Evolutionary conservation across 1,284 basidiomycete genomes (phyloP), one percentile per base, ranked within the genome.

Genomic region (Tilletiaria anomala): DNA sequence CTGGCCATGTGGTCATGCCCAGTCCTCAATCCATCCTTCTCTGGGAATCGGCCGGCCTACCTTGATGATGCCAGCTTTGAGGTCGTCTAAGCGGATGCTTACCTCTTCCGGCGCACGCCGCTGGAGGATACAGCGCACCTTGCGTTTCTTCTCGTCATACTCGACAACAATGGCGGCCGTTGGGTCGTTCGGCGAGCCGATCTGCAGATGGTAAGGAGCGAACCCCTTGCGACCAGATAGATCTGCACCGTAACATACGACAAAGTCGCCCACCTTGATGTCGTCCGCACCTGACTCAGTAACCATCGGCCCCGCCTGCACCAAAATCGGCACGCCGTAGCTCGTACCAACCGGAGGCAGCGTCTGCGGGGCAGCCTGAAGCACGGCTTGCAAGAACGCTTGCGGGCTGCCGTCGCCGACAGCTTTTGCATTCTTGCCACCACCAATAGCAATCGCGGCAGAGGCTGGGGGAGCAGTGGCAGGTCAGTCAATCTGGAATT

Each of bases 171-270:
- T 70, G 6, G 79, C 87, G 10, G 83, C 70, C 6, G 83, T 59
- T 3, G 78, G 76, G 43, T 78, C 75, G n/a, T 71, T 68, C 2
- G 70, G 70, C n/a, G 73, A 75, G 2, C 73, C 74, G 3, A 78
- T 76, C 4, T 70, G 78, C 73, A 61, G 70, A 70, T 72, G 74
- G 63, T 91, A 89, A 36, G 73, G 71, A 37, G 79, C 75, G 39
- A 91, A 65, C 1, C 71, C 72, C 67, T 86, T 89, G 61, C 86
- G 82, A 0, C 88, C 87, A 65, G 86, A 88, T 57, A 94, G 72
- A 63, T 77, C 80, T 40, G 82, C 83, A 41, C 84, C 82, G 42
- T 74, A 70, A 51, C 89, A 69, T 39, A 77, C 75, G 32, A 86
- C 73, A 4, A 93, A 70, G 68, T 93, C 87, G 1, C 87, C 87